These are phyloP conservation scores for Anastatica hierochuntica DNA, from an alignment of 345 rosid species.

Conservation along the genomic window DNA sequence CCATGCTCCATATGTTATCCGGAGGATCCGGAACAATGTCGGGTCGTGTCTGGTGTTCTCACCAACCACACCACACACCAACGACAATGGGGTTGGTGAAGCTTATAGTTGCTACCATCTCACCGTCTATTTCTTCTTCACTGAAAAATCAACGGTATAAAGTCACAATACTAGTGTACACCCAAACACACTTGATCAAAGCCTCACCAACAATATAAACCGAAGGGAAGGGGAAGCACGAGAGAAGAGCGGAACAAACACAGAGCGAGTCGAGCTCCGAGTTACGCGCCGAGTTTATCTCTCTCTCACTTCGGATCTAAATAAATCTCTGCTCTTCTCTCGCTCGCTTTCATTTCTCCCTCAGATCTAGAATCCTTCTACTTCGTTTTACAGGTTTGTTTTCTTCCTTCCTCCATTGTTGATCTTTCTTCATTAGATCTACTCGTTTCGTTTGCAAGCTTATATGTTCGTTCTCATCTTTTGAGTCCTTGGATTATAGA, in stretches of 20 bases:
- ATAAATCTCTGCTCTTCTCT: neutral
- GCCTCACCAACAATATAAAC: conserved; percentile 20
- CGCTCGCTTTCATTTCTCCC: conserved; percentile 1
- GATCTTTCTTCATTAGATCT: conserved; percentile 11
- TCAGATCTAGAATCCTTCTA: conserved; percentile 5
- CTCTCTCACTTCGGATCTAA: no score
- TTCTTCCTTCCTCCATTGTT: neutral
- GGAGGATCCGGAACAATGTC: neutral
- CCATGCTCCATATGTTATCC: neutral
- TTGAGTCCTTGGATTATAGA: neutral
- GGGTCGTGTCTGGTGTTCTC: neutral
- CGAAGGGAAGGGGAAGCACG: conserved; percentile 8
- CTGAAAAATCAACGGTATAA: neutral
- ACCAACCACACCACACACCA: conserved; percentile 23
- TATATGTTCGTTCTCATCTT: neutral
- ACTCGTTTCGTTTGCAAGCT: neutral
- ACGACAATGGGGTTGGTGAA: conserved; percentile 22
- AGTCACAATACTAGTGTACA: neutral
- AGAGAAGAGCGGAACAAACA: conserved; percentile 28
- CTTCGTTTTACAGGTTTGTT: conserved; percentile 19
- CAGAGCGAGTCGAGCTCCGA: conserved; percentile 19
- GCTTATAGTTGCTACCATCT: neutral
- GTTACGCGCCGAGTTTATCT: no score
- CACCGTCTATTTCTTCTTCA: neutral
- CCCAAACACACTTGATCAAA: conserved; percentile 1